Base-by-base conservation (phyloP, 2,329 filamentous ascomycete genomes). In the Talaromyces sp. region DNA sequence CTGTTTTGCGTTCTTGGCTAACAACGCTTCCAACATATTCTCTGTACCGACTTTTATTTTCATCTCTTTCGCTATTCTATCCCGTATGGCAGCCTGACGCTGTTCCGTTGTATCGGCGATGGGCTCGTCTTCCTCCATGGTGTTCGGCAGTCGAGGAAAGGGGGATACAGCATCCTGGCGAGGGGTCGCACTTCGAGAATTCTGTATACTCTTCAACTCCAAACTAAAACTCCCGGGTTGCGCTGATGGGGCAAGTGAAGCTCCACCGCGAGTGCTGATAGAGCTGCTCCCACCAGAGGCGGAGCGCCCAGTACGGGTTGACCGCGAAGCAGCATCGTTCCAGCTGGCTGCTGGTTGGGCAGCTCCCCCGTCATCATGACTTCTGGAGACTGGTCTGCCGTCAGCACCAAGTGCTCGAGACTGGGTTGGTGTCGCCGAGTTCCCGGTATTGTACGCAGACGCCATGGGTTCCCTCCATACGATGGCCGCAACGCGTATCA, bases 31-130 rank as follows among this genome's bases (percentile, higher is more conserved):
- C 42, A 99, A 82, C 85, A 99, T 88, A 74, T 99, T 99, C 81
- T 99, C 95, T 63, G 93, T 97, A 21, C 95, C 95, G 70, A 93
- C 90, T 77, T 96, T 97, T 74, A 99, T 98, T 82, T 98, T 98
- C 79, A 93, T 88, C 79, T 99, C 96, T 71, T 96, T 93, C 68
- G 92, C 93, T 67, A 99, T 88, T 71, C 89, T 86, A 69, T 97
- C 93, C 71, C 89, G 88, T 66, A 97, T 83, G 58, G 86, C 82
- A 23, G 87, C 84, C 70, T 96, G 86, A 44, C 87, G 84, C 76
- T 92, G 87, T 74, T 96, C 92, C 14, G 87, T 83, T 7, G 87
- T 83, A 9, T 82, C 83, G 66, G 69, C 80, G 68, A 23, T 31
- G 5, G 70, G 76, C 64, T 86, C 84, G 60, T 87, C 86, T 67